Evolutionary conservation across 2,329 filamentous ascomycete species (phyloP).

Genomic region (Aureobasidium sp.): DNA sequence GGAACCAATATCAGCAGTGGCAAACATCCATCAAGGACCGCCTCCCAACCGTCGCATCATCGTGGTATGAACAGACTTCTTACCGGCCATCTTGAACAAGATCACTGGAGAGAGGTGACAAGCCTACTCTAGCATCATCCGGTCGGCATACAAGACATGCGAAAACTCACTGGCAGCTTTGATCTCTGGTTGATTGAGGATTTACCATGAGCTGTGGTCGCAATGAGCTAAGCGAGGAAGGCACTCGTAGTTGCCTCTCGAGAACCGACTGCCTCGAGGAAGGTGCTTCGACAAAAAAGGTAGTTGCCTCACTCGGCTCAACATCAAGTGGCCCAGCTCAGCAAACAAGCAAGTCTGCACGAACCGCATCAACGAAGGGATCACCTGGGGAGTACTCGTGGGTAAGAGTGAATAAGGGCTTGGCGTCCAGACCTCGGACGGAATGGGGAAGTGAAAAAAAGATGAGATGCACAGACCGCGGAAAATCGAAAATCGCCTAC

Average conservation of each 20-base stretch:
- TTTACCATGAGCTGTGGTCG: background rate
- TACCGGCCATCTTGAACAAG: too few relatives aligned
- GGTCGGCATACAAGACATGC: background rate
- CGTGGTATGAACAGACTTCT: too few relatives aligned
- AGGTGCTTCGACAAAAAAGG: background rate
- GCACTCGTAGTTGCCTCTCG: background rate
- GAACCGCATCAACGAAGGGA: background rate
- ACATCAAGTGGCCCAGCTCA: background rate
- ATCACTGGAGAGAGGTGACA: too few relatives aligned
- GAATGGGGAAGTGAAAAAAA: conserved; percentile 13
- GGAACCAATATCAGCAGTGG: background rate
- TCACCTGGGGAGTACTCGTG: background rate
- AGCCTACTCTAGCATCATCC: too few relatives aligned
- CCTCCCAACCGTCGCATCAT: background rate
- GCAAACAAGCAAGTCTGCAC: background rate
- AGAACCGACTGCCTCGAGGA: background rate
- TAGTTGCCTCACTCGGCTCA: background rate
- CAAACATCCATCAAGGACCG: background rate
- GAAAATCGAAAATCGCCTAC: conserved; percentile 14
- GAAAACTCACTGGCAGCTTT: background rate
- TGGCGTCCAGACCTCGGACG: conserved; percentile 10
- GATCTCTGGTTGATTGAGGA: background rate
- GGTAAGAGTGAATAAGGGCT: conserved; percentile 1
- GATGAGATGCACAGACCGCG: conserved; percentile 7
- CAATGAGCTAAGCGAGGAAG: conserved; percentile 1